Percentiles rank a stretch among this genome's conserved stretches.
These are phyloP conservation scores for Solanum virginianum DNA, from an alignment of 257 asterid genomes.

Conservation along the genomic window DNA sequence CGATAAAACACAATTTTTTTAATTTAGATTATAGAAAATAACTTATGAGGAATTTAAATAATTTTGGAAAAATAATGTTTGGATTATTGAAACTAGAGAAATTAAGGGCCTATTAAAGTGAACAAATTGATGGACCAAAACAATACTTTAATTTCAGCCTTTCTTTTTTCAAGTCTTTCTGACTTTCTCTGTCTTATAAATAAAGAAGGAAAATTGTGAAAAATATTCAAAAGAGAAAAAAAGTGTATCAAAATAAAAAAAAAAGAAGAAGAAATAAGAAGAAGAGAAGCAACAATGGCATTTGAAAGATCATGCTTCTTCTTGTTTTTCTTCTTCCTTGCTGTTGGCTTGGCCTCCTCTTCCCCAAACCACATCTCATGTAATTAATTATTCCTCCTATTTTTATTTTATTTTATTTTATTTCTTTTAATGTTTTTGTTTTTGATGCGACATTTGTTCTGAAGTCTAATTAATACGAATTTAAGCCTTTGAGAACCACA, in stretches of 20 bases:
- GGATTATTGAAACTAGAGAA: not conserved
- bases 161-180: not conserved
- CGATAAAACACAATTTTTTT: not conserved
- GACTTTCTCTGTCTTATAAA: not conserved
- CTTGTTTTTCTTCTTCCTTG: not conserved
- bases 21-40: not conserved
- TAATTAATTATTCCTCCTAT: not conserved
- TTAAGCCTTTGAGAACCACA: not conserved
- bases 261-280: not conserved
- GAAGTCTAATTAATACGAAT: too few species aligned
- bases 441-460: not conserved
- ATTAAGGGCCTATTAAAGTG: not conserved
- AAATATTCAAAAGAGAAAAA: not conserved
- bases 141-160: not conserved
- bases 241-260: not conserved
- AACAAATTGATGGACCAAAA: not conserved
- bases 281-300: not conserved
- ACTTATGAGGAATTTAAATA: not conserved
- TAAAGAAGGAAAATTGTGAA: not conserved
- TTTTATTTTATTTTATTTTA: not conserved
- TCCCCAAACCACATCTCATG: not conserved
- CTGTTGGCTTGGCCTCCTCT: not conserved
- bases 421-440: not conserved
- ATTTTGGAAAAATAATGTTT: not conserved
- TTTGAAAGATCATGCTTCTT: not conserved